Evolutionary conservation across 2,329 filamentous ascomycete genomes (phyloP), one percentile per base, ranked within the genome.

Genomic region (Calonectria crousiana): DNA sequence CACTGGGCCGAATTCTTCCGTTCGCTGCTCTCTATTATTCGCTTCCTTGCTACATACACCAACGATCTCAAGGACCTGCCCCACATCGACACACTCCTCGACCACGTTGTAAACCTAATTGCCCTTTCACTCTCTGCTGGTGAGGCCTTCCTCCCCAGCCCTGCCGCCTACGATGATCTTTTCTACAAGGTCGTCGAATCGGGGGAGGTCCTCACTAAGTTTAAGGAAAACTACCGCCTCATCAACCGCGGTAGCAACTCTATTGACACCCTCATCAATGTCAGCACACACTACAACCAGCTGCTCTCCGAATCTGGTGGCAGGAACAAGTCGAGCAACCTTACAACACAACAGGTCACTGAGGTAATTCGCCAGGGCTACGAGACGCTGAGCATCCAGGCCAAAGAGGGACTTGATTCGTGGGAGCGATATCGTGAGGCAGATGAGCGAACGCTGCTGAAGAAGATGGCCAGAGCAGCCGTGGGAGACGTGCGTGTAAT

Each of bases 171-270:
- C 84, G 97, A 99, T 80, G 97, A 99, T 81, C 89, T 99, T 0
- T 98, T 99, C 86, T 99, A 99, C 90, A 99, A 99, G 86, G 91
- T 98, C 2, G 95, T 98, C 32, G 97, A 99, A 85, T 94, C 93
- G 2, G 95, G 96, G 14, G 95, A 98, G 64, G 90, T 95, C 16
- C 89, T 98, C 28, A 87, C 90, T 38, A 95, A 95, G 81, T 98
- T 98, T 86, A 92, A 95, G 51, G 92, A 95, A 75, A 93, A 91
- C 13, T 98, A 97, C 84, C 86, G 87, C 6, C 85, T 93, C 20
- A 87, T 86, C 2, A 90, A 89, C 74, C 85, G 91, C 58, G 85
- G 88, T 28, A 91, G 90, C 58, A 94, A 90, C 85, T 95, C 95
- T 4, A 97, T 98, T 80, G 93, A 95, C 64, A 97, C 95, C 0